These are phyloP conservation scores for Hanseniaspora meyeri DNA, from an alignment of 805 yeast genomes.

Conservation along the genomic window DNA sequence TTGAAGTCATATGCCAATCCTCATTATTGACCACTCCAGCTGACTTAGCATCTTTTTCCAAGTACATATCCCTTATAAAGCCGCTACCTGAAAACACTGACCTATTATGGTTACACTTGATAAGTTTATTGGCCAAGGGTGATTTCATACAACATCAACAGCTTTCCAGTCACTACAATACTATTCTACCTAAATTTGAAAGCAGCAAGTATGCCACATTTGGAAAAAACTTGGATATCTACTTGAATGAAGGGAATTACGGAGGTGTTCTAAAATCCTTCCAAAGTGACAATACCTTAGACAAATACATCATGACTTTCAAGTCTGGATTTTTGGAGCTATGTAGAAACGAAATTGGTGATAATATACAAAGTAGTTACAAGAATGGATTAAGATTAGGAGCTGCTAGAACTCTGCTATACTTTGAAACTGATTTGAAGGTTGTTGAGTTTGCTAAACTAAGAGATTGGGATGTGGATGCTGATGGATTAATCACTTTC, in stretches of 20 bases:
- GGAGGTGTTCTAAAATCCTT: slow-evolving; percentile 77
- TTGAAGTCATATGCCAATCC: slow-evolving; percentile 80
- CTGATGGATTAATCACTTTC: slow-evolving; percentile 40
- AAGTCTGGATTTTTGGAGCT: slow-evolving; percentile 64
- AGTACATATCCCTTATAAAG: slow-evolving; percentile 58
- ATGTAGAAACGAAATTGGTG: slow-evolving; percentile 74
- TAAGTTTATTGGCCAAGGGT: slow-evolving; percentile 68
- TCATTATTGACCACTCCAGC: slow-evolving; percentile 54
- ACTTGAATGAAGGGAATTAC: slow-evolving; percentile 94
- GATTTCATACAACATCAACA: slow-evolving; percentile 27
- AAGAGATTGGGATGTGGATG: slow-evolving; percentile 45
- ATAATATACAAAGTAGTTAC: slow-evolving; percentile 71
- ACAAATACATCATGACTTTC: slow-evolving; percentile 61
- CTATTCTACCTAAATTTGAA: slow-evolving; percentile 48
- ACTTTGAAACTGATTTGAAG: slow-evolving; percentile 47
- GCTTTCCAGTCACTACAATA: slow-evolving; percentile 68
- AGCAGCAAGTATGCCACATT: slow-evolving; percentile 61
- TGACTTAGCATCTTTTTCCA: slow-evolving; percentile 54
- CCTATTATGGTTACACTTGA: slow-evolving; percentile 40
- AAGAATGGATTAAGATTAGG: slow-evolving; percentile 53
- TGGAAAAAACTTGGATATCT: slow-evolving; percentile 80
- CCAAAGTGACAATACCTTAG: slow-evolving; percentile 32
- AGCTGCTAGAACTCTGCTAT: slow-evolving; percentile 71
- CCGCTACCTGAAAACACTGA: slow-evolving; percentile 6
- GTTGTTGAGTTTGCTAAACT: slow-evolving; percentile 42